Conservation (phyloP, 768 basidiomycete species). For the Hygrophorus pudorinus region DNA sequence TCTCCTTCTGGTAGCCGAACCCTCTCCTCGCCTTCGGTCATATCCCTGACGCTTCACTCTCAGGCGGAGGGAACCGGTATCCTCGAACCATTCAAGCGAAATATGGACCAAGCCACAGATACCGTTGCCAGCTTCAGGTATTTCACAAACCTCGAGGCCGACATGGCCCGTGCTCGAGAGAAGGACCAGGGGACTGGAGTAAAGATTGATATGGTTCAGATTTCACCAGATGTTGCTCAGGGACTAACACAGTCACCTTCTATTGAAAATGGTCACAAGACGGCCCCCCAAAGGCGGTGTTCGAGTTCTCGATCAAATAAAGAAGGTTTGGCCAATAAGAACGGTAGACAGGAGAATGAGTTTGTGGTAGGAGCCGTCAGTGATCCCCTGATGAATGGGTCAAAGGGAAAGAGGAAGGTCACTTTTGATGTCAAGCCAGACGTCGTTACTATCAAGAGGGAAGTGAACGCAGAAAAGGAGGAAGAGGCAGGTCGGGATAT, state of each 20-base stretch:
- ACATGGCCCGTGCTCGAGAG: constrained; percentile 24
- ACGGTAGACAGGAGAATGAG: background rate
- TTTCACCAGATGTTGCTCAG: constrained; percentile 11
- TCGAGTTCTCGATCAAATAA: constrained; percentile 3
- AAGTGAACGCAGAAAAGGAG: constrained; percentile 19
- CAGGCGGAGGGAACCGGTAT: constrained; percentile 25
- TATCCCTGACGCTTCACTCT: constrained; percentile 1
- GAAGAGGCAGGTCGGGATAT: constrained; percentile 18
- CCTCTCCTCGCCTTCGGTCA: constrained; percentile 1
- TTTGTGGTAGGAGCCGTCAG: constrained; percentile 12
- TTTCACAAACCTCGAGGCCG: constrained; percentile 33
- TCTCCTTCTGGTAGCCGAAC: background rate
- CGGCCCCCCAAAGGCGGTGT: constrained; percentile 10
- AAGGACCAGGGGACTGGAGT: constrained; percentile 14
- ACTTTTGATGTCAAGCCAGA: constrained; percentile 63
- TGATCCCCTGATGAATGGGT: constrained; percentile 21
- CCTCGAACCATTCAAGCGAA: constrained; percentile 28
- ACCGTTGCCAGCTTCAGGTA: constrained; percentile 36
- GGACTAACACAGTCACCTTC: constrained; percentile 12
- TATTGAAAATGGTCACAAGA: constrained; percentile 14
- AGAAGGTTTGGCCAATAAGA: background rate
- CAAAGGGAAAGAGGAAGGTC: constrained; percentile 55
- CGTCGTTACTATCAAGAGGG: constrained; percentile 35
- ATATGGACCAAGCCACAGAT: constrained; percentile 30
- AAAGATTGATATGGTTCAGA: constrained; percentile 11